Evolutionary conservation across 768 basidiomycete genomes (phyloP), one percentile per base, ranked within the genome.

Genomic region (Fibroporia radiculosa): DNA sequence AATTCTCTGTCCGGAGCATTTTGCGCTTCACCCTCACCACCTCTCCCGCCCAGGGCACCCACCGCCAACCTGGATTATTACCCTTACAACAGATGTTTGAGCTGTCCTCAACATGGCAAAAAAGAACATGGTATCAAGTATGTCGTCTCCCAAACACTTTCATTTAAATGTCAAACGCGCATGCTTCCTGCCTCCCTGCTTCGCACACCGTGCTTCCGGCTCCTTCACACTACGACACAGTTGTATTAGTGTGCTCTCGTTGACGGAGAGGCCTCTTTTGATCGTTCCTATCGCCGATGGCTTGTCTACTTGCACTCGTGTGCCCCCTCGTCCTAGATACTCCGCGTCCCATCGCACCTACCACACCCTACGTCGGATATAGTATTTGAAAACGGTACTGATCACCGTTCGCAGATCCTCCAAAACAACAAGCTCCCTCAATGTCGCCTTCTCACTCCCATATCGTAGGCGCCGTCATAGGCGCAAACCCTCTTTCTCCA

Each of bases 361-460:
- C 20, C 13, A n/a, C 34, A 31, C 16, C 20, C 34, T 19, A 6
- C 34, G 7, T 19, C 13, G 8, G 7, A 6, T 35, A 7, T 18
- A 35, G 13, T 7, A 18, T 35, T 34, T 35, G 41, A 42, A 29
- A 19, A 6, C 18, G 23, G 26, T 44, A 31, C 42, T 44, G 42
- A 44, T 44, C 33, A 23, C 20, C 28, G 46, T 48, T 47, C 48
- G 40, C 48, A 55, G 74, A 61, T 62, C 55, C 55, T 56, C 60
- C 64, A 60, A 73, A 66, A 62, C 74, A 70, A 64, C 69, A 73
- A 62, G 67, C 77, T 73, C 63, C 73, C 68, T 50, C 72, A 69
- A 79, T 83, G 80, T 69, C 80, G 72, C 66, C 71, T 78, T 66
- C 79, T 77, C 73, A 76, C 71, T 66, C 77, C 70, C 69, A 78